Base-by-base conservation (phyloP, 257 asterid genomes). In the Gentiana straminea region DNA sequence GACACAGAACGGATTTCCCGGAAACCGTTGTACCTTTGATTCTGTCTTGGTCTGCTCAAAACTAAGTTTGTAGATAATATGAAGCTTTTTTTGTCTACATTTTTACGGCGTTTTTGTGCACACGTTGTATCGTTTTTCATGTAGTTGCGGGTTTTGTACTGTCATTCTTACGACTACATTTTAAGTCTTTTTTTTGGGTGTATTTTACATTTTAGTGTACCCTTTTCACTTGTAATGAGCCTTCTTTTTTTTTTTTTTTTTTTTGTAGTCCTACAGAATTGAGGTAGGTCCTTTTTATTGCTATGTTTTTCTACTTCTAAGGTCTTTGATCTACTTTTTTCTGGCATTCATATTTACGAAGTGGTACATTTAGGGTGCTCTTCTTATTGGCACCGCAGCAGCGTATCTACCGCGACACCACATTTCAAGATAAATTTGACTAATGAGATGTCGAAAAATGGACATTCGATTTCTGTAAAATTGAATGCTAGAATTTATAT, bases 1-100 rank as follows among this genome's bases (percentile, higher is more conserved):
- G 97, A 7, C 86, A 64, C 55, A 80, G 97, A 76, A 81, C 77
- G 1, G 97, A 89, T 71, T 89, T 70, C 69, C 94, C 97, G 0
- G 60, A 67, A 2, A 55, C 81, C 2, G 97, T 86, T 34, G 46
- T 13, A 67, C 89, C 93, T 15, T 53, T 84, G 75, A 71, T 62
- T 39, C 81, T 72, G 57, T 39, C 54, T 60, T n/a, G 35, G 32
- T 8, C 47, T 36, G 38, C 12, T 49, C 48, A 53, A 0, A 37
- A 24, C 32, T 73, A 52, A 60, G 58, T 52, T 51, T 68, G 74
- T 73, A 58, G 15, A 64, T 73, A 64, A 41, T 24, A 24, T 44
- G 52, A 8, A 10, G 13, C 33, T 5, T 8, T 49, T 37, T 5
- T 7, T 4, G 38, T 33, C 37, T 7, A 57, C 48, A 47, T 36